Percentiles rank a stretch among this genome's conserved stretches.
phyloP scores from a whole-genome alignment of 2,329 filamentous ascomycete species.

The Fusarium sororula region DNA sequence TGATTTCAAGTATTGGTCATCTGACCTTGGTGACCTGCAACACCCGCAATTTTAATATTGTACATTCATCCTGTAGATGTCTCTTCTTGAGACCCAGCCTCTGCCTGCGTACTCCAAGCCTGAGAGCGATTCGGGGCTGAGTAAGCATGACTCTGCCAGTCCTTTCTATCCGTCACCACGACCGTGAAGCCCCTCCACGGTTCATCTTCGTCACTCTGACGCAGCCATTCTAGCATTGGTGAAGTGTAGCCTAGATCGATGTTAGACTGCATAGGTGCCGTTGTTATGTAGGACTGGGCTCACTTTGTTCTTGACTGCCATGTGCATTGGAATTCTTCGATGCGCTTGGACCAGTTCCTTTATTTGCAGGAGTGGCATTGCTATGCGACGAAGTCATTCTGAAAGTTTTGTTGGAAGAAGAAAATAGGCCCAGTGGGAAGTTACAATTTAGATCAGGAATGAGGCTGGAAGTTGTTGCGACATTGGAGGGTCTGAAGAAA shows the following conservation, averaged over 20 bases:
- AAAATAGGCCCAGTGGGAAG: rapidly evolving
- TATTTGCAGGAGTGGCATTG: not conserved
- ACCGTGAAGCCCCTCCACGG: not conserved
- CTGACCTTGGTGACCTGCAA: too few species aligned
- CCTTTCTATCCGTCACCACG: rapidly evolving
- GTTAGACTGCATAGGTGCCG: rapidly evolving
- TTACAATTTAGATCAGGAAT: rapidly evolving
- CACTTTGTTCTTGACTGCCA: not conserved
- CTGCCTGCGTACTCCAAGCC: not conserved
- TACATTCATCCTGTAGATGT: too few species aligned
- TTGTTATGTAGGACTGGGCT: rapidly evolving
- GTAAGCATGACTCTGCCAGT: rapidly evolving
- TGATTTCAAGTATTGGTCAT: too few species aligned
- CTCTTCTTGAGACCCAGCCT: not conserved
- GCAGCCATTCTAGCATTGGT: not conserved
- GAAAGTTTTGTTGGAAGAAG: rapidly evolving
- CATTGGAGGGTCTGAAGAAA: too few species aligned
- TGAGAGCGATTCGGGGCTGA: rapidly evolving
- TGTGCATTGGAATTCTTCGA: rapidly evolving
- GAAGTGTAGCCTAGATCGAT: rapidly evolving
- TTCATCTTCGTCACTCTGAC: not conserved
- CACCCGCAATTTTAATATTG: too few species aligned
- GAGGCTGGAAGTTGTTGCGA: rapidly evolving
- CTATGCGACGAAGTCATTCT: rapidly evolving
- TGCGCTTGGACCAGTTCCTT: rapidly evolving